Evolutionary conservation across 305 asterid genomes (phyloP).

Genomic region (Fraxinus latifolia): DNA sequence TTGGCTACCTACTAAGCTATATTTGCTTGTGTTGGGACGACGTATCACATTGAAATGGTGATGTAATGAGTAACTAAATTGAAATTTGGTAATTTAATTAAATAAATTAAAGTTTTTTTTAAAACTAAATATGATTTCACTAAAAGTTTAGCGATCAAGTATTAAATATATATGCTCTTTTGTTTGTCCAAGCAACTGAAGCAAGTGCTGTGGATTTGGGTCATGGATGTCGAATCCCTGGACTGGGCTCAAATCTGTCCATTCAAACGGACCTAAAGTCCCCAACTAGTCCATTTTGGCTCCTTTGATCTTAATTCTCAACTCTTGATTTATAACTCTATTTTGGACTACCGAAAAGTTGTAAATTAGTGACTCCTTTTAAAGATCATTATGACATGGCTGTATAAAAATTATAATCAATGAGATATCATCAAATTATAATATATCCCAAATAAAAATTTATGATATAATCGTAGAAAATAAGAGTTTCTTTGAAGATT

Average conservation of each 20-base stretch:
- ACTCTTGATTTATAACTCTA: too few species aligned
- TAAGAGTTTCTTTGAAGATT: too few species aligned
- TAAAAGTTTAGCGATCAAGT: not conserved
- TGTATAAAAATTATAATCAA: too few species aligned
- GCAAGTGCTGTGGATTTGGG: not conserved
- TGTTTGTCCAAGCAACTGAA: not conserved
- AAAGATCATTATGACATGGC: too few species aligned
- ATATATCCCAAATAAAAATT: too few species aligned
- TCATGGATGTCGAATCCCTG: not conserved
- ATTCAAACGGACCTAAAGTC: not conserved
- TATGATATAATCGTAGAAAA: too few species aligned
- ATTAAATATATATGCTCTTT: not conserved
- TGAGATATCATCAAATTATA: too few species aligned
- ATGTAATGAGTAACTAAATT: not conserved
- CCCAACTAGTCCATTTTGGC: not conserved
- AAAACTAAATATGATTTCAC: not conserved
- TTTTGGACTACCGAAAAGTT: too few species aligned
- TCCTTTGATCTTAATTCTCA: not conserved
- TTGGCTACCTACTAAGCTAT: not conserved
- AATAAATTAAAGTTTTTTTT: too few species aligned
- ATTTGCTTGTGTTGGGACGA: not conserved
- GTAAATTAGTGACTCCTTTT: too few species aligned
- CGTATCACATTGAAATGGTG: not conserved
- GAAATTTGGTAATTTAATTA: too few species aligned
- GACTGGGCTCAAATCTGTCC: not conserved